These are phyloP conservation scores for Termitomyces sp. DNA, from an alignment of 768 basidiomycete genomes.

Conservation along the genomic window DNA sequence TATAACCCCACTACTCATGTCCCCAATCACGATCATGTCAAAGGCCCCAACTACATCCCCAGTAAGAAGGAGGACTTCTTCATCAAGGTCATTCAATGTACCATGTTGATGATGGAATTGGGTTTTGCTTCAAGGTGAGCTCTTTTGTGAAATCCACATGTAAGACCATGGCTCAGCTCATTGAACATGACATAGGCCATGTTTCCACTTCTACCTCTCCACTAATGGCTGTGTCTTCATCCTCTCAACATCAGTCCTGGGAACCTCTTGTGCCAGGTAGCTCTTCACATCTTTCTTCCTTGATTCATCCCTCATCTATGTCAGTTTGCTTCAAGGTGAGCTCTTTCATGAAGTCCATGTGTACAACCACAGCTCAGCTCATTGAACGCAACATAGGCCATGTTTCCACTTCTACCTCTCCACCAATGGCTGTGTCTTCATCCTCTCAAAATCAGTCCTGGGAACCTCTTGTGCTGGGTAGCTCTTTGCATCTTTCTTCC, in stretches of 20 bases:
- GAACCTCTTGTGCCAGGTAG: background rate
- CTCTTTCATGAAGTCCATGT: slow-evolving; percentile 17
- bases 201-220: background rate
- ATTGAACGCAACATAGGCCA: background rate
- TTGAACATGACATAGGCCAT: background rate
- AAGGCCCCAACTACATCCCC: too few species aligned
- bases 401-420: background rate
- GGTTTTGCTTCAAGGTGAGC: slow-evolving; percentile 34
- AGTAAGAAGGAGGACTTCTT: too few species aligned
- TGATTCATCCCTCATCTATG: too few species aligned
- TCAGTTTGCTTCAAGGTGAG: slow-evolving; percentile 35
- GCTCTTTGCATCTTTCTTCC: background rate
- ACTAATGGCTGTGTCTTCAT: background rate
- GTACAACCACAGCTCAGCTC: background rate
- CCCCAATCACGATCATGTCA: slow-evolving; percentile 93
- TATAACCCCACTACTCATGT: slow-evolving; percentile 80
- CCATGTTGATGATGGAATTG: too few species aligned
- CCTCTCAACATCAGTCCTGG: background rate
- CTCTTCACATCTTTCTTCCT: too few species aligned
- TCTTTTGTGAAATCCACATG: slow-evolving; percentile 12
- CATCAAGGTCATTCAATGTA: too few species aligned
- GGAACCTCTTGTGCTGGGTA: background rate
- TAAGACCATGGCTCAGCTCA: background rate
- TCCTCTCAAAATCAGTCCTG: background rate
- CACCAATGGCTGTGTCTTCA: background rate